Evolutionary conservation across 768 basidiomycete genomes (phyloP).

Genomic region (Pisolithus marmoratus): DNA sequence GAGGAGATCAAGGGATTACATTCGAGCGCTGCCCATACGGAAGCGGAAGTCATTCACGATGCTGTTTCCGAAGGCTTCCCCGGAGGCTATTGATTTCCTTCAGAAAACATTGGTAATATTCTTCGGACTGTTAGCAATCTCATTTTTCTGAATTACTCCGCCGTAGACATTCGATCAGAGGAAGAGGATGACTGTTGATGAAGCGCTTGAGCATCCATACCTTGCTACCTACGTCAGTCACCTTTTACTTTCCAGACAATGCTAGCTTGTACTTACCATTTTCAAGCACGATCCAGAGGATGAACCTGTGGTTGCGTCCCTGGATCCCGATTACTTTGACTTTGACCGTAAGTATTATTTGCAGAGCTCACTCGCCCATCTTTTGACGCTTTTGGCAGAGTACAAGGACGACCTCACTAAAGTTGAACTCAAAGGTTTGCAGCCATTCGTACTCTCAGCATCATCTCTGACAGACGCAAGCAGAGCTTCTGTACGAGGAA

Average conservation of each 20-base stretch:
- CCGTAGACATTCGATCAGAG: constrained; percentile 79
- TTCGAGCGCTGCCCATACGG: constrained; percentile 79
- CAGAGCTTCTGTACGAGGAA: constrained; percentile 76
- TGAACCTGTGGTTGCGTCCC: constrained; percentile 75
- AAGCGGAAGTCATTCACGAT: constrained; percentile 65
- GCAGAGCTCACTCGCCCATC: neutral
- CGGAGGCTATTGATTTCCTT: constrained; percentile 68
- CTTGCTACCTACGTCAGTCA: constrained; percentile 63
- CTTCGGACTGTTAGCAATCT: constrained; percentile 29
- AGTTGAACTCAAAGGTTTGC: constrained; percentile 59
- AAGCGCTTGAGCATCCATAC: constrained; percentile 81
- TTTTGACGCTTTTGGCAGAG: constrained; percentile 31
- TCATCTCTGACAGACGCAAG: constrained; percentile 5
- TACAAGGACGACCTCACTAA: constrained; percentile 73
- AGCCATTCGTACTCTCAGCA: neutral
- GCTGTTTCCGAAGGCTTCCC: constrained; percentile 73
- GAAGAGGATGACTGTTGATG: constrained; percentile 76
- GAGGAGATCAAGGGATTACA: constrained; percentile 78
- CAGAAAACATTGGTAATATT: constrained; percentile 55
- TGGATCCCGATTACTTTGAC: constrained; percentile 84
- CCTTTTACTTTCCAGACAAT: neutral
- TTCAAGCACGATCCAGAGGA: constrained; percentile 80
- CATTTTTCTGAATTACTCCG: neutral
- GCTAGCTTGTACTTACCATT: constrained; percentile 4
- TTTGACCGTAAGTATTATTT: constrained; percentile 62